phyloP scores from a whole-genome alignment of 495 filamentous ascomycete genomes.

The Achaetomiella virescens region DNA sequence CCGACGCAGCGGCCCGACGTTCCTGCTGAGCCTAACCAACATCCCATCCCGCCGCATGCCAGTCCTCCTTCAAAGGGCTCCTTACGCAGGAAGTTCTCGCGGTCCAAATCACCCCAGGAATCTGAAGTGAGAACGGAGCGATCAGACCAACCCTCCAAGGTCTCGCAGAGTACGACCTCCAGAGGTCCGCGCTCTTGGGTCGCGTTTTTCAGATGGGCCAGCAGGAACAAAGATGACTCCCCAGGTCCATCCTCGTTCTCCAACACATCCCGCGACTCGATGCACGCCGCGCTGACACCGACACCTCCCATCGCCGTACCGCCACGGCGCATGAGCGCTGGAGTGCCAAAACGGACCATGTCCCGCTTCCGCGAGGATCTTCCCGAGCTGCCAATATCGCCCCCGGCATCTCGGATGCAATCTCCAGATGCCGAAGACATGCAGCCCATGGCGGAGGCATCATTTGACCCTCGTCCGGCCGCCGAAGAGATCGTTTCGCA shows the following conservation, averaged over 20 bases:
- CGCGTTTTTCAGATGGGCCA: slow-evolving; percentile 67
- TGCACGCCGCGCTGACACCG: slow-evolving; percentile 34
- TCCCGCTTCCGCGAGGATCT: slow-evolving; percentile 93
- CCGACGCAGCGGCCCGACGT: slow-evolving; percentile 8
- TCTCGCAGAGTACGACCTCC: slow-evolving; percentile 39
- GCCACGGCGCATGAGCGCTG: slow-evolving; percentile 35
- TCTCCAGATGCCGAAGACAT: slow-evolving; percentile 55
- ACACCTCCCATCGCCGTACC: slow-evolving; percentile 25
- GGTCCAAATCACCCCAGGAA: slow-evolving; percentile 35
- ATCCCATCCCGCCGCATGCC: slow-evolving; percentile 7
- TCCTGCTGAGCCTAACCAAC: slow-evolving; percentile 7
- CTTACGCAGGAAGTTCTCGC: slow-evolving; percentile 33
- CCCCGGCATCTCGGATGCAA: slow-evolving; percentile 72
- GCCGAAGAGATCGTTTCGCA: slow-evolving; percentile 22
- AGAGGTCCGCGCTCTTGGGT: slow-evolving; percentile 50
- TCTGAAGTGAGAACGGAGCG: slow-evolving; percentile 32
- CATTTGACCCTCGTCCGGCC: slow-evolving; percentile 12
- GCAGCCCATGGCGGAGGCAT: slow-evolving; percentile 20
- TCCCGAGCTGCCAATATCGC: slow-evolving; percentile 74
- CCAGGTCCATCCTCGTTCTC: slow-evolving; percentile 61
- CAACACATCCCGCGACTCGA: slow-evolving; percentile 80
- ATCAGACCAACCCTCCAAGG: slow-evolving; percentile 27
- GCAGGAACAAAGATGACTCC: slow-evolving; percentile 51
- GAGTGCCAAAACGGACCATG: slow-evolving; percentile 63
- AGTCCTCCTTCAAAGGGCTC: slow-evolving; percentile 23